Conservation (phyloP, 164 flowering plant species). For the Dillenia turbinata region DNA sequence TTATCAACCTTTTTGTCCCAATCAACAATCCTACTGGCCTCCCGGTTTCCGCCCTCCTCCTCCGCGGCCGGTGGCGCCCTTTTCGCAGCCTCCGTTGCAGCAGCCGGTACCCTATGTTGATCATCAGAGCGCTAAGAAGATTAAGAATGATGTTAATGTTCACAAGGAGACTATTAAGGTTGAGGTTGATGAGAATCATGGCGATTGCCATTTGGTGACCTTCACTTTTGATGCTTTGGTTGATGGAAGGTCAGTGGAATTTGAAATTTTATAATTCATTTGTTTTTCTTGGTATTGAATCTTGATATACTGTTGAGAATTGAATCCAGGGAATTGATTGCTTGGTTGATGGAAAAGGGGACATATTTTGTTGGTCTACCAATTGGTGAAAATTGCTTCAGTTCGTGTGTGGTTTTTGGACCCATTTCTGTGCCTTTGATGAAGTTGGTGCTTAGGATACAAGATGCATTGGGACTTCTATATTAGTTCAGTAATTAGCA, state of each 20-base stretch:
- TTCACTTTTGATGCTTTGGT: slow-evolving; percentile 78
- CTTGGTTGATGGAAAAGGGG: no score
- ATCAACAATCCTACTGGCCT: slow-evolving; percentile 11
- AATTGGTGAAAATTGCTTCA: no score
- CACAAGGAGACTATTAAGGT: slow-evolving; percentile 69
- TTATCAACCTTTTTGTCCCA: slow-evolving; percentile 25
- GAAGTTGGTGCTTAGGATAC: no score
- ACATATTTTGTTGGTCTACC: no score
- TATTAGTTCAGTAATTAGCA: no score
- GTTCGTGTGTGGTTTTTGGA: no score
- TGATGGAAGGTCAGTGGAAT: slow-evolving; percentile 70
- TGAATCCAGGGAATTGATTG: no score
- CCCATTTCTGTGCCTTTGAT: no score
- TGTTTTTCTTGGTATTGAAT: background rate
- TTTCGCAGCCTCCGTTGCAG: slow-evolving; percentile 13
- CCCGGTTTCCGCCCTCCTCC: no score
- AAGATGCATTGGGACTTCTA: no score
- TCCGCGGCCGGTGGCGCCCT: slow-evolving; percentile 29
- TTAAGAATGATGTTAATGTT: slow-evolving; percentile 80
- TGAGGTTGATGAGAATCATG: slow-evolving; percentile 59
- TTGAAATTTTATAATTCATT: background rate
- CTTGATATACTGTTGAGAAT: background rate
- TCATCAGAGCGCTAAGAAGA: slow-evolving; percentile 66
- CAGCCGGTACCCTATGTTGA: slow-evolving; percentile 58
- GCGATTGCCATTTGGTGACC: slow-evolving; percentile 66